phyloP scores from a whole-genome alignment of 345 rosid species.

The Limnanthes douglasii region DNA sequence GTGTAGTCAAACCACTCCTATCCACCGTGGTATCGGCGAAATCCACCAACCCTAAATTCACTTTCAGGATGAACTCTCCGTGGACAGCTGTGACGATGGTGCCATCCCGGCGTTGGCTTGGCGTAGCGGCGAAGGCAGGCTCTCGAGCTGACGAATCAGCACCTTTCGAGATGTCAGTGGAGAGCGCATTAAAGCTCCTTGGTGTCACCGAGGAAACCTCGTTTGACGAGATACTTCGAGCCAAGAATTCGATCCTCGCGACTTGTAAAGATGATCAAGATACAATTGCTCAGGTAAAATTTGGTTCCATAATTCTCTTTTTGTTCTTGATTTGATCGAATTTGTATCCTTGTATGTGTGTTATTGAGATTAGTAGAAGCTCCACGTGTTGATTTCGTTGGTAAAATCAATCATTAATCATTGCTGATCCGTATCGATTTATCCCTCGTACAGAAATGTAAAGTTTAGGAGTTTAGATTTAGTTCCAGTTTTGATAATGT shows the following conservation, averaged over 20 bases:
- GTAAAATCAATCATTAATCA: too few species aligned
- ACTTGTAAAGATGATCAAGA: conserved; percentile 65
- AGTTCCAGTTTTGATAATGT: background rate
- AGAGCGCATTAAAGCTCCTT: conserved; percentile 83
- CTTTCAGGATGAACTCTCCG: conserved; percentile 15
- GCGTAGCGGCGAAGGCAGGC: conserved; percentile 30
- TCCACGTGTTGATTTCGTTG: background rate
- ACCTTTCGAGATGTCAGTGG: conserved; percentile 90
- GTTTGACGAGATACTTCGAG: conserved; percentile 89
- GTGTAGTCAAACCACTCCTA: conserved; percentile 6
- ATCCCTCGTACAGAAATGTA: too few species aligned
- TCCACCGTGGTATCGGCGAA: conserved; percentile 5
- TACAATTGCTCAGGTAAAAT: conserved; percentile 62
- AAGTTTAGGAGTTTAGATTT: too few species aligned
- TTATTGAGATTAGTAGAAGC: too few species aligned
- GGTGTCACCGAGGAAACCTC: conserved; percentile 82
- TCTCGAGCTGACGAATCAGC: conserved; percentile 82
- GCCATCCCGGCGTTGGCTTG: conserved; percentile 20
- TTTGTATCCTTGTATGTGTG: too few species aligned
- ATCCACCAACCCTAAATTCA: conserved; percentile 6
- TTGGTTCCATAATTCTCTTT: background rate
- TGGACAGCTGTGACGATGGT: conserved; percentile 24
- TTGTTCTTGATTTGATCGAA: background rate
- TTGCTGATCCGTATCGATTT: too few species aligned
- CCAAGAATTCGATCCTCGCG: conserved; percentile 69